phyloP scores from a whole-genome alignment of 345 rosid genomes.

The Carallia brachiata region DNA sequence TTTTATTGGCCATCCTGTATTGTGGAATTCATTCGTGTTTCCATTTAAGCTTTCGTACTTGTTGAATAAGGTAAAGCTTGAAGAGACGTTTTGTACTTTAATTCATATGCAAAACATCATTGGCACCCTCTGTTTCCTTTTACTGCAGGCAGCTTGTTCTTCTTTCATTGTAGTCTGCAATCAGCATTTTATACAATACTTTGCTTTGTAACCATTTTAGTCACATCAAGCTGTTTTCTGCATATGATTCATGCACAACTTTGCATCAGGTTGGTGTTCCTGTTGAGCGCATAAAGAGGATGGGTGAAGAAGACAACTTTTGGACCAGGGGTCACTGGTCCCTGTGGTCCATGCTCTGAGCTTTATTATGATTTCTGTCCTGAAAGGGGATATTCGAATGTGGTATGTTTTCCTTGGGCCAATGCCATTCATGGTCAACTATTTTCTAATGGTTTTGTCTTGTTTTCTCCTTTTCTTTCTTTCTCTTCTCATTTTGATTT shows the following conservation, averaged over 20 bases:
- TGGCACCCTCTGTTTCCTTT: not conserved
- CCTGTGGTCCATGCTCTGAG: conserved; percentile 99
- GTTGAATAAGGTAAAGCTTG: no score
- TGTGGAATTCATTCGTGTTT: not conserved
- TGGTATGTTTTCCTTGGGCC: conserved; percentile 28
- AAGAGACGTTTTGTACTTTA: no score
- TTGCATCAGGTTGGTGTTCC: conserved; percentile 74
- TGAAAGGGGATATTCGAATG: conserved; percentile 60
- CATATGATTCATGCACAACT: conserved; percentile 4
- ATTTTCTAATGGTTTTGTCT: no score
- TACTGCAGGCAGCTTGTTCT: not conserved
- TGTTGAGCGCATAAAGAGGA: conserved; percentile 67
- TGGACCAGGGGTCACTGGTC: conserved; percentile 94
- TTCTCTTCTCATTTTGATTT: conserved; percentile 1
- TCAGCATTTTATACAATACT: not conserved
- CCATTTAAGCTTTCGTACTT: not conserved
- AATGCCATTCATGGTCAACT: no score
- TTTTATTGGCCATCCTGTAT: not conserved
- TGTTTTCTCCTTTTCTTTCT: not conserved
- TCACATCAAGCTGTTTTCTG: not conserved
- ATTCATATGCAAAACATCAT: no score
- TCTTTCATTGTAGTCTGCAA: not conserved
- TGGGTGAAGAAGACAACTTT: conserved; percentile 95
- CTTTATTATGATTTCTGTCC: conserved; percentile 89
- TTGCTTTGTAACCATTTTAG: not conserved